These are phyloP conservation scores for Argentina anserina DNA, from an alignment of 306 rosid genomes.

Conservation along the genomic window DNA sequence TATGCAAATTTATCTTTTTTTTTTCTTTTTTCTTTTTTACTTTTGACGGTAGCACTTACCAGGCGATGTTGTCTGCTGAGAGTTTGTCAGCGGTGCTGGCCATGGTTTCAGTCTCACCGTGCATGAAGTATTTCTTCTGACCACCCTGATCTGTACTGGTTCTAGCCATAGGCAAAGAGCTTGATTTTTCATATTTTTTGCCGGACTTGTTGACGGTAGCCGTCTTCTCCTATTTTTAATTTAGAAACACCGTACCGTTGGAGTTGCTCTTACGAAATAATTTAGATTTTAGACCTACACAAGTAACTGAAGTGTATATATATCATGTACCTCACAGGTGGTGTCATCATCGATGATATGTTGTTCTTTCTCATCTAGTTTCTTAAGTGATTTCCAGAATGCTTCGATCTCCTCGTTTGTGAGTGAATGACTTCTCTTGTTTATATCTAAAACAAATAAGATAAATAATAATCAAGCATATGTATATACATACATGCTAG, in stretches of 20 bases:
- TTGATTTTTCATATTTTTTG: conserved; percentile 35
- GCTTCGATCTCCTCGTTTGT: conserved; percentile 43
- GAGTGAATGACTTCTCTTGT: conserved; percentile 49
- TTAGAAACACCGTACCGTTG: no score
- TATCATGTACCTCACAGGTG: neutral
- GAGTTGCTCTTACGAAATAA: neutral
- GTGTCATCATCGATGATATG: neutral
- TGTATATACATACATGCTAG: neutral
- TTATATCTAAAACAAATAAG: conserved; percentile 17
- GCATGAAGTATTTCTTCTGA: neutral
- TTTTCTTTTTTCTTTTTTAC: no score
- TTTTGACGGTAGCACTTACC: conserved; percentile 34
- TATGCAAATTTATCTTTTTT: neutral
- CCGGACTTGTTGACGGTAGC: conserved; percentile 7
- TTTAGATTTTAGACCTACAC: neutral
- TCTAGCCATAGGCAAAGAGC: conserved; percentile 23
- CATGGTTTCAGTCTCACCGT: conserved; percentile 19
- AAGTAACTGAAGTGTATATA: neutral
- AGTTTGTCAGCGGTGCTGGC: conserved; percentile 35
- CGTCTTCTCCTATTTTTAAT: conserved; percentile 13
- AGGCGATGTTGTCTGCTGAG: conserved; percentile 41
- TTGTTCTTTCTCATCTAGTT: neutral
- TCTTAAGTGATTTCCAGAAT: conserved; percentile 20
- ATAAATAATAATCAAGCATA: neutral
- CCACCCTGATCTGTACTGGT: neutral